Percentiles rank a stretch among this genome's conserved stretches.
phyloP scores from a whole-genome alignment of 2,329 filamentous ascomycete species.

The Cladosporium oxysporum region DNA sequence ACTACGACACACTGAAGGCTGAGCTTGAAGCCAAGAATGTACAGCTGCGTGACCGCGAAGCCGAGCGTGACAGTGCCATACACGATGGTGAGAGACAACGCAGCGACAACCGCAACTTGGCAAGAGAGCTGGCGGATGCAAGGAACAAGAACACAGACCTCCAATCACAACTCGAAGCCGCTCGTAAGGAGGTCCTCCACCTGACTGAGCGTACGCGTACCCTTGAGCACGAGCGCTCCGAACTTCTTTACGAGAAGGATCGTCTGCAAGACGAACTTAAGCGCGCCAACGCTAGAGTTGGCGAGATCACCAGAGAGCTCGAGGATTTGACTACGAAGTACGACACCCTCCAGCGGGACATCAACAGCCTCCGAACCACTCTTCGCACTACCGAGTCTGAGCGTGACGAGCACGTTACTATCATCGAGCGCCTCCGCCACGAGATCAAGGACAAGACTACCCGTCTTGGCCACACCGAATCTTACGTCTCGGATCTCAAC shows the following conservation, averaged over 20 bases:
- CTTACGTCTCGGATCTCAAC: conserved; percentile 27
- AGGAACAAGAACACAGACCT: conserved; percentile 31
- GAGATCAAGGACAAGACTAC: conserved; percentile 32
- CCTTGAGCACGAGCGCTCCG: conserved; percentile 32
- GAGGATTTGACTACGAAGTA: conserved; percentile 30
- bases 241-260: conserved; percentile 32
- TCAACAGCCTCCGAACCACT: conserved; percentile 30
- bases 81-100: conserved; percentile 33
- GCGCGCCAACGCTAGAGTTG: conserved; percentile 27
- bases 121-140: conserved; percentile 34
- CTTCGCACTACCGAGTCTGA: conserved; percentile 33
- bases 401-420: conserved; percentile 34
- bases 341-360: conserved; percentile 30
- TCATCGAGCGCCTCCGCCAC: conserved; percentile 31
- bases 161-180: conserved; percentile 28
- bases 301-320: conserved; percentile 31
- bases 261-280: conserved; percentile 34
- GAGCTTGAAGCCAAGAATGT: conserved; percentile 30
- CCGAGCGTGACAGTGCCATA: conserved; percentile 32
- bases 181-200: conserved; percentile 31
- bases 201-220: conserved; percentile 31
- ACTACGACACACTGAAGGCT: conserved; percentile 30
- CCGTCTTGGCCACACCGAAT: conserved; percentile 30
- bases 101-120: conserved; percentile 30
- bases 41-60: conserved; percentile 28